These are phyloP conservation scores for Ogataea nonfermentans DNA, from an alignment of 805 yeast genomes.

Conservation along the genomic window DNA sequence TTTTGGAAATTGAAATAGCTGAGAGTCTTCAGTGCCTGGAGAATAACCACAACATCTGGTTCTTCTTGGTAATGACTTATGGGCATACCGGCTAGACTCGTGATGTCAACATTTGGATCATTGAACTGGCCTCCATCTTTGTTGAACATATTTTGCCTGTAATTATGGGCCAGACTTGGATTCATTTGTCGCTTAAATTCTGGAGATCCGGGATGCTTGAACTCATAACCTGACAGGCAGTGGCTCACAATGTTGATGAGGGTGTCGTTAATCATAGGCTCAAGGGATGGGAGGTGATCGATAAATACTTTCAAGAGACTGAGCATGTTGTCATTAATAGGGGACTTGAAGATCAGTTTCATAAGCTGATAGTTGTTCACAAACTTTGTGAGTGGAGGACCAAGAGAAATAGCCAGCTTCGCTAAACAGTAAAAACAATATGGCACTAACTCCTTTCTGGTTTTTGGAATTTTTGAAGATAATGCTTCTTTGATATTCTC, in stretches of 20 bases:
- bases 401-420: constrained; percentile 82
- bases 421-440: constrained; percentile 89
- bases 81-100: constrained; percentile 23
- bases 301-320: constrained; percentile 67
- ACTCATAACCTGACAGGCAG: constrained; percentile 77
- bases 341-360: constrained; percentile 76
- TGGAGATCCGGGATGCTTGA: constrained; percentile 85
- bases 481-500: constrained; percentile 81
- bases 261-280: constrained; percentile 67
- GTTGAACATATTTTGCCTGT: constrained; percentile 68
- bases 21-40: constrained; percentile 78
- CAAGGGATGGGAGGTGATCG: constrained; percentile 75
- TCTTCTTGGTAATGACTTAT: constrained; percentile 27
- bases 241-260: constrained; percentile 68
- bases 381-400: constrained; percentile 89
- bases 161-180: constrained; percentile 67
- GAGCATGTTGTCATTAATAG: constrained; percentile 80
- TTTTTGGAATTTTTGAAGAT: constrained; percentile 53
- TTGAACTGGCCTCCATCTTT: constrained; percentile 55
- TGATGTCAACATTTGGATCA: constrained; percentile 19
- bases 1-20: constrained; percentile 71
- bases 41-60: constrained; percentile 44
- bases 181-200: constrained; percentile 58
- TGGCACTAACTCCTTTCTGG: constrained; percentile 72
- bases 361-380: constrained; percentile 72